Evolutionary conservation across 2,329 filamentous ascomycete genomes (phyloP).

Genomic region (Sclerotinia glacialis): DNA sequence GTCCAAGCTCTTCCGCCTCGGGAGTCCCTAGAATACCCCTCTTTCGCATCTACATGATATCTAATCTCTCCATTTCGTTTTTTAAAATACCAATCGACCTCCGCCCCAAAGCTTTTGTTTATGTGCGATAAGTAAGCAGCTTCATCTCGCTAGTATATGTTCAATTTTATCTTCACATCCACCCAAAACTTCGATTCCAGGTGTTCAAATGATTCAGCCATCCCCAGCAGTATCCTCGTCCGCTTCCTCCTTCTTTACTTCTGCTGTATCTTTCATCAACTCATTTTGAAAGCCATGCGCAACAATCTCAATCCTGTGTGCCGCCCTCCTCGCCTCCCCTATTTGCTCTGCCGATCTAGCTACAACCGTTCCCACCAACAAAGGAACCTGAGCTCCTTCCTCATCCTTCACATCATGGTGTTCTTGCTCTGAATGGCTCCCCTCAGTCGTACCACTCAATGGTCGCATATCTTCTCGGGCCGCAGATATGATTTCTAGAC

Average conservation of each 20-base stretch:
- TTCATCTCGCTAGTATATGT: conserved; percentile 5
- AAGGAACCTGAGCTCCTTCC: conserved; percentile 40
- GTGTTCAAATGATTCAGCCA: conserved; percentile 10
- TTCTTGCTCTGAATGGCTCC: conserved; percentile 17
- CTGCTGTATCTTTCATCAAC: conserved; percentile 42
- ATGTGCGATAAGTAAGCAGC: conserved; percentile 9
- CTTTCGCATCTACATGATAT: conserved; percentile 12
- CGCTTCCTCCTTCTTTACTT: not conserved
- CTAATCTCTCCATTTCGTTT: conserved; percentile 3
- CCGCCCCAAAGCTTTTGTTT: conserved; percentile 2
- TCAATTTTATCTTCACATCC: not conserved
- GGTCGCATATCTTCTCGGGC: conserved; percentile 33
- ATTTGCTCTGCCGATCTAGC: conserved; percentile 49
- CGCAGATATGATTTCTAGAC: conserved; percentile 21
- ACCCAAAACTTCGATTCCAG: not conserved
- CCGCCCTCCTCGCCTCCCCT: conserved; percentile 52
- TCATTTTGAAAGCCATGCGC: conserved; percentile 54
- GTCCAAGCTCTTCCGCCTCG: conserved; percentile 7
- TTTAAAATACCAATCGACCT: not conserved
- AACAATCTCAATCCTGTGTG: conserved; percentile 52
- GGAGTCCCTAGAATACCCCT: not conserved
- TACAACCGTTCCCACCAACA: conserved; percentile 55
- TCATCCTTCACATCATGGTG: conserved; percentile 21
- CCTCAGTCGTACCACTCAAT: conserved; percentile 28
- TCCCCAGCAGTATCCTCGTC: conserved; percentile 9